Percentiles rank a stretch among this genome's conserved stretches.
Conservation (phyloP, 1,284 basidiomycete species). For the Anthracocystis panici-leucophaei region DNA sequence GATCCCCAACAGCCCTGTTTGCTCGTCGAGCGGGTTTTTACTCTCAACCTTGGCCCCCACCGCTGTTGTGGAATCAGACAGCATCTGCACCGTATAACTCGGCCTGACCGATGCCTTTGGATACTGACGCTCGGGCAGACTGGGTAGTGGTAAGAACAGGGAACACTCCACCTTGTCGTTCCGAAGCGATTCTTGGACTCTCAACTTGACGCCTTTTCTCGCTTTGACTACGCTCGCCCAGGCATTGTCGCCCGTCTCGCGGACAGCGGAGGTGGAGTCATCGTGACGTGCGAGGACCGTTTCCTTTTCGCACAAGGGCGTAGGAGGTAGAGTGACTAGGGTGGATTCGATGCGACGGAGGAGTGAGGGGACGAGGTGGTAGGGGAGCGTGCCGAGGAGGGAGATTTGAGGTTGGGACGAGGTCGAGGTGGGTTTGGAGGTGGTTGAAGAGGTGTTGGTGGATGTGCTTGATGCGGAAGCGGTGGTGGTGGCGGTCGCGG, state of each 20-base stretch:
- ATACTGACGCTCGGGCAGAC: slow-evolving; percentile 43
- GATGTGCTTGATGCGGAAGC: slow-evolving; percentile 3
- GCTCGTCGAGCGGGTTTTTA: background rate
- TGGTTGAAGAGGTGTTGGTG: slow-evolving; percentile 18
- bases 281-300: slow-evolving; percentile 42
- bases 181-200: slow-evolving; percentile 21
- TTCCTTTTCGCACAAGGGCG: slow-evolving; percentile 33
- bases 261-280: slow-evolving; percentile 30
- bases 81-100: slow-evolving; percentile 31
- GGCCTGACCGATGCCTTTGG: slow-evolving; percentile 39
- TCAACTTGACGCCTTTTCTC: slow-evolving; percentile 28
- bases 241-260: slow-evolving; percentile 52
- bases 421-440: slow-evolving; percentile 5
- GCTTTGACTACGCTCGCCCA: slow-evolving; percentile 49
- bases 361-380: slow-evolving; percentile 22
- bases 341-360: slow-evolving; percentile 24
- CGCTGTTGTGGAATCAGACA: slow-evolving; percentile 12
- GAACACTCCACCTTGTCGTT: slow-evolving; percentile 17
- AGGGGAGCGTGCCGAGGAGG: slow-evolving; percentile 36
- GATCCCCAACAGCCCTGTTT: slow-evolving; percentile 9
- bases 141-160: slow-evolving; percentile 28
- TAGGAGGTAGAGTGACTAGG: slow-evolving; percentile 21
- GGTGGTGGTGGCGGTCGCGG: background rate
- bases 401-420: slow-evolving; percentile 37
- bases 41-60: background rate